These are phyloP conservation scores for Panellus pusillus DNA, from an alignment of 768 basidiomycete genomes.

Conservation along the genomic window DNA sequence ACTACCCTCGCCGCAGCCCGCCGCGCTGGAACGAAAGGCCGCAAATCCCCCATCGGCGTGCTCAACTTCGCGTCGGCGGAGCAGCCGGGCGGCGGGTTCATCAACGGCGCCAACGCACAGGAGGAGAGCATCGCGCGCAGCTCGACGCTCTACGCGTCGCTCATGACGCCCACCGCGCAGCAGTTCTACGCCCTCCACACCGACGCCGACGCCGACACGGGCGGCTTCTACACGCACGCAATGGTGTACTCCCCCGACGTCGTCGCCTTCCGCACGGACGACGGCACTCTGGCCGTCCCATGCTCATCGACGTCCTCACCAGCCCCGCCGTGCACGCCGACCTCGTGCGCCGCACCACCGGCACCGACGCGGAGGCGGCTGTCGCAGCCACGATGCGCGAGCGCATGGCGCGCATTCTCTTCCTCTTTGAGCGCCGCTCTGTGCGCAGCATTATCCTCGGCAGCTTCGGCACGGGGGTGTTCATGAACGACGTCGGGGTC, in stretches of 20 bases:
- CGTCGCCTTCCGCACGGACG: conserved; percentile 62
- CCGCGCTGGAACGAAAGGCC: conserved; percentile 19
- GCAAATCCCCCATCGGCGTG: conserved; percentile 48
- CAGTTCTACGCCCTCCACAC: conserved; percentile 66
- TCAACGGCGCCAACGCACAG: conserved; percentile 70
- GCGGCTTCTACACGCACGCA: conserved; percentile 72
- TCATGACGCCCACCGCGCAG: conserved; percentile 52
- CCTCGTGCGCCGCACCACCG: conserved; percentile 38
- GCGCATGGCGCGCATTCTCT: too few relatives aligned
- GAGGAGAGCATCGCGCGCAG: conserved; percentile 81
- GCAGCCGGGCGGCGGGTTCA: conserved; percentile 65
- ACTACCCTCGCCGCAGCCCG: conserved; percentile 66
- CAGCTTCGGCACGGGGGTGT: too few relatives aligned
- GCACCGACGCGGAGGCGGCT: too few relatives aligned
- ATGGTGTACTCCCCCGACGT: conserved; percentile 75
- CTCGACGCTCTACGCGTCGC: conserved; percentile 66
- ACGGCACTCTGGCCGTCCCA: conserved; percentile 56
- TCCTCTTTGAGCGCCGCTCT: too few relatives aligned
- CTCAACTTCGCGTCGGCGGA: conserved; percentile 80
- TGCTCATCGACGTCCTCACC: conserved; percentile 65
- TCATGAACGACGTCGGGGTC: too few relatives aligned
- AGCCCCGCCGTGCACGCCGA: conserved; percentile 76
- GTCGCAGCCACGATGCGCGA: too few relatives aligned
- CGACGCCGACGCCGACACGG: conserved; percentile 34
- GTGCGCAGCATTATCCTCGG: too few relatives aligned